phyloP scores from a whole-genome alignment of 768 basidiomycete species.

The Boletus patriciae region DNA sequence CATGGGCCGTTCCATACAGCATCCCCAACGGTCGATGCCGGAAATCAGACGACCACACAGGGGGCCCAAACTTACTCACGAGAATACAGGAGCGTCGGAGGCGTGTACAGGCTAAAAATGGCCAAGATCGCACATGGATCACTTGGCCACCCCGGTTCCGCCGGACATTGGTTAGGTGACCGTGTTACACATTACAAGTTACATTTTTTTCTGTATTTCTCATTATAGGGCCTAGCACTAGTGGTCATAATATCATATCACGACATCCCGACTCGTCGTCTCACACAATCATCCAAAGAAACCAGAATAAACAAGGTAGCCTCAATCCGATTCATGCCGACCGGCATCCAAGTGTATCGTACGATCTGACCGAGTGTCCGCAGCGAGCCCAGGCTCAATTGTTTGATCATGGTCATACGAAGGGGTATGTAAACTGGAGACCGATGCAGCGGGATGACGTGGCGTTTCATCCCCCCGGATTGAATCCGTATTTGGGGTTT shows the following conservation, averaged over 20 bases:
- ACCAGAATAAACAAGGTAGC: slow-evolving; percentile 9
- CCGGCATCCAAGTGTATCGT: slow-evolving; percentile 26
- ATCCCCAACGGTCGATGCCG: background rate
- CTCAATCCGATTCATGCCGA: slow-evolving; percentile 14
- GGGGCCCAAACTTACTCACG: slow-evolving; percentile 3
- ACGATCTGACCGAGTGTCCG: slow-evolving; percentile 29
- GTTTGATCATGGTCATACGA: slow-evolving; percentile 26
- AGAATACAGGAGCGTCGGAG: background rate
- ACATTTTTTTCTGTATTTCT: background rate
- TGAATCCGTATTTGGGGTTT: slow-evolving; percentile 35
- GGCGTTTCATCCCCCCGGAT: slow-evolving; percentile 46
- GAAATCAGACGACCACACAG: background rate
- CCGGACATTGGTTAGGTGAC: background rate
- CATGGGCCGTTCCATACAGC: too few species aligned
- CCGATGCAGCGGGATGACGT: slow-evolving; percentile 38
- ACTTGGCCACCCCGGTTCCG: background rate
- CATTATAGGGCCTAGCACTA: background rate
- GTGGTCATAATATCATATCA: slow-evolving; percentile 15
- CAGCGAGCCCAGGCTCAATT: slow-evolving; percentile 14
- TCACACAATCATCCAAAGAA: slow-evolving; percentile 10
- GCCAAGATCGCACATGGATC: too few species aligned
- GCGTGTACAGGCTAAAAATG: too few species aligned
- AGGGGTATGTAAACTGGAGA: slow-evolving; percentile 20
- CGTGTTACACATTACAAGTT: slow-evolving; percentile 2
- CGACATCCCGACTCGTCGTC: background rate